Base-by-base conservation (phyloP, 306 rosid species). In the Dalbergia cultrata region DNA sequence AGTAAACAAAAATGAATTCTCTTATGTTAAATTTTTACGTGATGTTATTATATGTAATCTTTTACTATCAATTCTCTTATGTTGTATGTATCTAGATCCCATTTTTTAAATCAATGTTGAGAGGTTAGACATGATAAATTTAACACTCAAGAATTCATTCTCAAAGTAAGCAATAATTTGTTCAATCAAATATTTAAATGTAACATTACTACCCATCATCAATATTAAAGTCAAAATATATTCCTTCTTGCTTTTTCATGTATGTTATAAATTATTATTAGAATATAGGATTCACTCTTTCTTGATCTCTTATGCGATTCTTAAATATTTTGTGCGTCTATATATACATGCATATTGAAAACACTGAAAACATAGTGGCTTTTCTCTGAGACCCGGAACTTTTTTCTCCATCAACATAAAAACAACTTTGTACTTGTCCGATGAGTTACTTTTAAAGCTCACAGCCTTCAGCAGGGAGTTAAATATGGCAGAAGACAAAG, bases 351-450 rank as follows among this genome's bases (percentile, higher is more conserved):
- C 70, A 39, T 81, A 82, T 70, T 79, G 65, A 64, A 77, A 76
- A 83, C 86, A 66, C 60, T 75, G 74, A 66, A 71, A 47, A 78
- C 86, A 77, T 13, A 57, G 81, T 82, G 70, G 71, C 47, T 80
- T 70, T 77, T 78, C 44, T 79, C 68, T 83, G 85, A 76, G 81
- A 72, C 87, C 75, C 31, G 56, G 65, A 47, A 47, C 12, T 47
- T 26, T 26, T 26, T 26, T 47, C 53, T 47, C 53, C 81, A 78
- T 73, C 41, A 73, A 74, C 82, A 68, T 70, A 44, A 63, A 18
- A 75, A 70, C 0, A 26, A 60, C 56, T 43, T 37, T 50, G 19
- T 61, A 82, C 66, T 54, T 81, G 37, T 62, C 35, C 33, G 9
- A 84, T 79, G 79, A 37, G 70, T 47, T 73, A 56, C 47, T 67